Percentiles rank a stretch among this genome's conserved stretches.
phyloP scores from a whole-genome alignment of 1,284 basidiomycete species.

The Trichosporon inkin region DNA sequence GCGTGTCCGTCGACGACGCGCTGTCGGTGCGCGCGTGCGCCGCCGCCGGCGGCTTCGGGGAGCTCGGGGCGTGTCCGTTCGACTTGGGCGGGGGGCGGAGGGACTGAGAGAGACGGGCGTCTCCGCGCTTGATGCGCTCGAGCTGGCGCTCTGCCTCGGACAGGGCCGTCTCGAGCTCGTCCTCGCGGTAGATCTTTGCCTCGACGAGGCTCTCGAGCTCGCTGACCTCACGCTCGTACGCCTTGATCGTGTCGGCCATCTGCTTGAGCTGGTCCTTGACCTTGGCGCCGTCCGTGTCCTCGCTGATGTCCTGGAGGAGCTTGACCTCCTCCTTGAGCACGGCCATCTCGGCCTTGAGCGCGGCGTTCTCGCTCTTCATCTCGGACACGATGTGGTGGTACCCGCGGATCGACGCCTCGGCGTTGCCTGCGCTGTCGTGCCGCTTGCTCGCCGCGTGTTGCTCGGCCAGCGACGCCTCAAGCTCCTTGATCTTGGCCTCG shows the following conservation, averaged over 20 bases:
- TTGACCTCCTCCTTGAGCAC: slow-evolving; percentile 69
- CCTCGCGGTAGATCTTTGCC: slow-evolving; percentile 91
- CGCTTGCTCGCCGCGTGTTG: slow-evolving; percentile 7
- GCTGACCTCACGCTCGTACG: slow-evolving; percentile 82
- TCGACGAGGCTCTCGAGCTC: slow-evolving; percentile 85
- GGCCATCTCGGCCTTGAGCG: slow-evolving; percentile 63
- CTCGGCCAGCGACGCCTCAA: neutral
- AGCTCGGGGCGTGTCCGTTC: neutral
- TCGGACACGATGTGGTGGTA: slow-evolving; percentile 74
- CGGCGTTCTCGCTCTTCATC: slow-evolving; percentile 72
- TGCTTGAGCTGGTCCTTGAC: slow-evolving; percentile 26
- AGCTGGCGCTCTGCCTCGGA: slow-evolving; percentile 59
- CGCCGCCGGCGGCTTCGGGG: slow-evolving; percentile 9
- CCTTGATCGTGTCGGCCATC: slow-evolving; percentile 37
- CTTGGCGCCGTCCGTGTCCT: slow-evolving; percentile 31
- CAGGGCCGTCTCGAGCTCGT: slow-evolving; percentile 82
- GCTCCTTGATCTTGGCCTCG: neutral
- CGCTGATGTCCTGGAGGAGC: slow-evolving; percentile 35
- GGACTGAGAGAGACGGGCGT: neutral
- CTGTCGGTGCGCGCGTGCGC: slow-evolving; percentile 7
- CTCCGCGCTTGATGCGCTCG: slow-evolving; percentile 13
- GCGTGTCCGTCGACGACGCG: slow-evolving; percentile 3
- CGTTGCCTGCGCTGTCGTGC: slow-evolving; percentile 27
- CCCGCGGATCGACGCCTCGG: slow-evolving; percentile 44
- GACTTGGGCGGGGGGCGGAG: neutral